Base-by-base conservation (phyloP, 257 asterid species). In the Cruciata laevipes region DNA sequence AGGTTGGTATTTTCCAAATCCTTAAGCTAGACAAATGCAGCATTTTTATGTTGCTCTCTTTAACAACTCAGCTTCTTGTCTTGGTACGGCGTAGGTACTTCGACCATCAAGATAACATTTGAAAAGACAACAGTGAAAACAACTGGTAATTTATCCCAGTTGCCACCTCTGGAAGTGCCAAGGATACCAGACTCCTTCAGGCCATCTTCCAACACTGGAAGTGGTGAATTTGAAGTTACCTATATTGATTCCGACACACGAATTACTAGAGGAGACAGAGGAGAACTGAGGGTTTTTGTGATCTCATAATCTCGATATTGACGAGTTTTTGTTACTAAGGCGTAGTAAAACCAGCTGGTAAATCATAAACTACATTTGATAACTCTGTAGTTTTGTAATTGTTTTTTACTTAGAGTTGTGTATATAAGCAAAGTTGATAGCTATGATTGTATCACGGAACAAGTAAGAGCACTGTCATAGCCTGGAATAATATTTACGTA, bases 101-200 rank as follows among this genome's bases (percentile, higher is more conserved):
- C 71, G 17, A 77, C 75, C 30, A 82, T 94, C 74, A 94, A 90
- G 95, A 93, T 93, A 72, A 68, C 38, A 0, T 90, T 85, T 18
- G 96, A 93, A 75, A 90, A 93, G 76, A 88, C 96, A 64, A 90
- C 96, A 0, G 95, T 90, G 73, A 93, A 90, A 83, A 67, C 97
- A 2, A 79, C 79, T 0, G 99, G 96, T 66, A 93, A 79, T 82
- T 80, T 90, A 27, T 82, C 96, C 1, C 97, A 90, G 79, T 77
- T 93, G 24, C 99, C 97, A 52, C 90, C 92, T 3, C 69, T 93
- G 20, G 99, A 93, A 58, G 51, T 90, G 61, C 99, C 99, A 3
- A 85, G 82, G 6, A 3, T 90, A 67, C 97, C 97, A 25, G 97
- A 90, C 73, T 71, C 68, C 8, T 66, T 93, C 17, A 83, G 99